Evolutionary conservation across 2,329 filamentous ascomycete genomes (phyloP).

Genomic region (Lecanicillium sp.): DNA sequence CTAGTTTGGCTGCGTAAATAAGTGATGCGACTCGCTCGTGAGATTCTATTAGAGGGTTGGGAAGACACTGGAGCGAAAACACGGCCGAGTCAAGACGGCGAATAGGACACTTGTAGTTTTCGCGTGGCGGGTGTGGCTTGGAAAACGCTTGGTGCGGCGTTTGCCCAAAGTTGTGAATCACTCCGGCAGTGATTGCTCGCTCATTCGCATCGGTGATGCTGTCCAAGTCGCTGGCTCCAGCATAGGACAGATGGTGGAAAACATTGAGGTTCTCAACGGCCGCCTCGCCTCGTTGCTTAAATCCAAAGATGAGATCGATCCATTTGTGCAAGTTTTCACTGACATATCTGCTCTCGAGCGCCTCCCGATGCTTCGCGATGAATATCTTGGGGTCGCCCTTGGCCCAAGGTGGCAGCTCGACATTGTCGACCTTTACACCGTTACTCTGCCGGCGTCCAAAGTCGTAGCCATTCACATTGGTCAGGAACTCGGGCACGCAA

Average conservation of each 20-base stretch:
- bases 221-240: slow-evolving; percentile 87
- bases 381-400: slow-evolving; percentile 95
- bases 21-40: slow-evolving; percentile 76
- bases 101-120: slow-evolving; percentile 56
- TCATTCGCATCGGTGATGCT: slow-evolving; percentile 84
- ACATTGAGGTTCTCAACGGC: slow-evolving; percentile 90
- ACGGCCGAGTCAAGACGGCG: slow-evolving; percentile 71
- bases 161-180: slow-evolving; percentile 98
- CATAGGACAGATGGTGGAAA: slow-evolving; percentile 92
- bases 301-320: slow-evolving; percentile 94
- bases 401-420: slow-evolving; percentile 89
- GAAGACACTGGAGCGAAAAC: slow-evolving; percentile 67
- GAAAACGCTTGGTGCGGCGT: slow-evolving; percentile 93
- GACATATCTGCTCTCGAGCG: slow-evolving; percentile 86
- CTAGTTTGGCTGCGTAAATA: slow-evolving; percentile 69
- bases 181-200: slow-evolving; percentile 80
- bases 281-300: slow-evolving; percentile 87
- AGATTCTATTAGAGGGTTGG: slow-evolving; percentile 64
- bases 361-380: slow-evolving; percentile 91
- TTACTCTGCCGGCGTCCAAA: slow-evolving; percentile 83
- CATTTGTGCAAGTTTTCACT: slow-evolving; percentile 84
- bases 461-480: slow-evolving; percentile 90
- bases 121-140: slow-evolving; percentile 69
- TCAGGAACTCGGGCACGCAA: slow-evolving; percentile 88
- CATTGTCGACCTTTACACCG: slow-evolving; percentile 72